phyloP scores from a whole-genome alignment of 1,284 basidiomycete species.

The Peniophora sp. region DNA sequence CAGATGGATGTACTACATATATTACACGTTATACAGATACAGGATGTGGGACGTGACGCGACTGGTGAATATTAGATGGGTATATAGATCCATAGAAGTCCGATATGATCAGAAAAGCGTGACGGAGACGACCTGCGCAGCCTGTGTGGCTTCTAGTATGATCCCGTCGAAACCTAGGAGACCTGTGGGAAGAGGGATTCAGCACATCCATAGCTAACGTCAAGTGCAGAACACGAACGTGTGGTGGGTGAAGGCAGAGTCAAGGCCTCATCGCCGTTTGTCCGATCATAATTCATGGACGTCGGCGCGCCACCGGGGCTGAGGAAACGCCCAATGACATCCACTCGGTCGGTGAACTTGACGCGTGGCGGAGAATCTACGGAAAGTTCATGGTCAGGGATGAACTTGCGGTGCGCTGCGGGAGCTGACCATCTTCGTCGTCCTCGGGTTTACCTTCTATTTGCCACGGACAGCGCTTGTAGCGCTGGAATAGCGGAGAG shows the following conservation, averaged over 20 bases:
- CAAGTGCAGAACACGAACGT: slow-evolving; percentile 36
- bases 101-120: slow-evolving; percentile 47
- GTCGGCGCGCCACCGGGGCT: slow-evolving; percentile 61
- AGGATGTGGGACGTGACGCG: slow-evolving; percentile 1
- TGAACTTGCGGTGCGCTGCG: background rate
- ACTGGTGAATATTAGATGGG: background rate
- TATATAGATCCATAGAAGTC: background rate
- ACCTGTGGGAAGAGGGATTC: slow-evolving; percentile 26
- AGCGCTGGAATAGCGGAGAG: slow-evolving; percentile 79
- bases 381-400: slow-evolving; percentile 6
- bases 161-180: slow-evolving; percentile 78
- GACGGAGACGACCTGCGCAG: slow-evolving; percentile 69
- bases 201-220: background rate
- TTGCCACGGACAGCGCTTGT: slow-evolving; percentile 86
- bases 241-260: slow-evolving; percentile 66
- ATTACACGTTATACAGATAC: background rate
- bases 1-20: background rate
- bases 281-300: slow-evolving; percentile 81
- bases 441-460: slow-evolving; percentile 69
- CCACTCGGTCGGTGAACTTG: slow-evolving; percentile 51
- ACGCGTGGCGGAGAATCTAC: slow-evolving; percentile 61
- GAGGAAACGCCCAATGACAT: slow-evolving; percentile 68
- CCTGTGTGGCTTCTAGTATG: slow-evolving; percentile 72
- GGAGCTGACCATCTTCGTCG: slow-evolving; percentile 57
- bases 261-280: slow-evolving; percentile 71